Conservation (phyloP, 371 early-diverging fungal species). For the Mucor piriformis region DNA sequence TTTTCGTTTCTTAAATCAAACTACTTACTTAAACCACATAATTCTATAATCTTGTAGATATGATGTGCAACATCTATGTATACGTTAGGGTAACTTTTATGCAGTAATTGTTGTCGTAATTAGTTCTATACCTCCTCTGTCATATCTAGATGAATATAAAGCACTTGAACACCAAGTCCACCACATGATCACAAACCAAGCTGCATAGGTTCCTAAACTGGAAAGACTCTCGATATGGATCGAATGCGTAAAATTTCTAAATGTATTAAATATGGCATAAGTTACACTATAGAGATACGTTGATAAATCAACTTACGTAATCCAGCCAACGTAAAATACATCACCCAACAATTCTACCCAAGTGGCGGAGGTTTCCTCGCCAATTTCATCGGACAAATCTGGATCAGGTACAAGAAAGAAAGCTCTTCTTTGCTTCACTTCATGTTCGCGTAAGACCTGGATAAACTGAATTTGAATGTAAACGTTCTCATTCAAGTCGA, state of each 20-base stretch:
- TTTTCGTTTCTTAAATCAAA: too few species aligned
- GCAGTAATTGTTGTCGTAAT: too few species aligned
- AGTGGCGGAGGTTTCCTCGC: slow-evolving; percentile 46
- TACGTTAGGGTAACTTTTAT: neutral
- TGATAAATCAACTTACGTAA: slow-evolving; percentile 25
- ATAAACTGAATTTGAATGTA: slow-evolving; percentile 40
- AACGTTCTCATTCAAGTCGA: slow-evolving; percentile 46
- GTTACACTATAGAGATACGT: neutral
- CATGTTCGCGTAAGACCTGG: slow-evolving; percentile 16
- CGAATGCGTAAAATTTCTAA: slow-evolving; percentile 55
- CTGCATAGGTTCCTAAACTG: slow-evolving; percentile 46
- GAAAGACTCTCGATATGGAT: slow-evolving; percentile 43
- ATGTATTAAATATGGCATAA: neutral
- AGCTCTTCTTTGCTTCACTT: slow-evolving; percentile 19
- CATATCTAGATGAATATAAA: slow-evolving; percentile 52
- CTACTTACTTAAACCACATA: slow-evolving; percentile 43
- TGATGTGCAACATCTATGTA: slow-evolving; percentile 50
- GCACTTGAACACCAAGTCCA: slow-evolving; percentile 66
- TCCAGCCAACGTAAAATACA: slow-evolving; percentile 55
- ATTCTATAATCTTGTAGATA: slow-evolving; percentile 49
- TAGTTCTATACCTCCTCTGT: slow-evolving; percentile 39
- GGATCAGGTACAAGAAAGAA: slow-evolving; percentile 49
- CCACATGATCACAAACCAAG: slow-evolving; percentile 65
- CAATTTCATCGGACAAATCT: slow-evolving; percentile 54
- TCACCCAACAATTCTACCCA: slow-evolving; percentile 54